A percentile compares a stretch with the other conserved stretches of the same genome.
Evolutionary conservation across 148 eudicot species (phyloP).

Genomic region (Hydrangea macrophylla): DNA sequence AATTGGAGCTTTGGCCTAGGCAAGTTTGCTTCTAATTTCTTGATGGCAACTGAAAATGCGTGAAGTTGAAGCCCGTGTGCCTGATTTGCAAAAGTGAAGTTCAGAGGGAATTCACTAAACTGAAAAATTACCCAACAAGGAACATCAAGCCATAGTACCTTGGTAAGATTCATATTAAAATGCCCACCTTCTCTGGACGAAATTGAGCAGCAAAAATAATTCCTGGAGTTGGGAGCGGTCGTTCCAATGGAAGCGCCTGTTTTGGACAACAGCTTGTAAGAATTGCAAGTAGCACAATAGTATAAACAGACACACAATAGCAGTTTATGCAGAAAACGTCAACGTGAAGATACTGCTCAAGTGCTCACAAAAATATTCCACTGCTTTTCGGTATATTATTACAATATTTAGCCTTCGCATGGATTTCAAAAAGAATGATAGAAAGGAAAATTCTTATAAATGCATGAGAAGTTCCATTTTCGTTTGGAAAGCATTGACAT

Average conservation of each 20-base stretch:
- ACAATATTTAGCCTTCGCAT: not conserved
- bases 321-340: not conserved
- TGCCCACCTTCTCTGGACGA: slow-evolving; percentile 97
- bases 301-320: not conserved
- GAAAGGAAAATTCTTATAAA: not conserved
- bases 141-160: slow-evolving; percentile 26
- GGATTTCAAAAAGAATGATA: not conserved
- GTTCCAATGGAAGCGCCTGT: slow-evolving; percentile 81
- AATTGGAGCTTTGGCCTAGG: too few relatives aligned
- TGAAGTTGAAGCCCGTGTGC: slow-evolving; percentile 89
- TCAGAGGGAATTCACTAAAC: slow-evolving; percentile 7
- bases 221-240: slow-evolving; percentile 39
- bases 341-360: too few relatives aligned
- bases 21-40: slow-evolving; percentile 42
- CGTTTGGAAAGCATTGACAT: not conserved
- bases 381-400: too few relatives aligned
- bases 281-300: not conserved
- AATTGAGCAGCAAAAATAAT: slow-evolving; percentile 95
- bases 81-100: slow-evolving; percentile 35
- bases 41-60: slow-evolving; percentile 73
- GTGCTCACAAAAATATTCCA: too few relatives aligned
- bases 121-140: slow-evolving; percentile 14
- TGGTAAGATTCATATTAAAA: slow-evolving; percentile 25
- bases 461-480: not conserved
- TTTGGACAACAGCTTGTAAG: slow-evolving; percentile 15